Evolutionary conservation across 2,329 filamentous ascomycete species (phyloP), one percentile per base, ranked within the genome.

Genomic region (Alternaria viburni): DNA sequence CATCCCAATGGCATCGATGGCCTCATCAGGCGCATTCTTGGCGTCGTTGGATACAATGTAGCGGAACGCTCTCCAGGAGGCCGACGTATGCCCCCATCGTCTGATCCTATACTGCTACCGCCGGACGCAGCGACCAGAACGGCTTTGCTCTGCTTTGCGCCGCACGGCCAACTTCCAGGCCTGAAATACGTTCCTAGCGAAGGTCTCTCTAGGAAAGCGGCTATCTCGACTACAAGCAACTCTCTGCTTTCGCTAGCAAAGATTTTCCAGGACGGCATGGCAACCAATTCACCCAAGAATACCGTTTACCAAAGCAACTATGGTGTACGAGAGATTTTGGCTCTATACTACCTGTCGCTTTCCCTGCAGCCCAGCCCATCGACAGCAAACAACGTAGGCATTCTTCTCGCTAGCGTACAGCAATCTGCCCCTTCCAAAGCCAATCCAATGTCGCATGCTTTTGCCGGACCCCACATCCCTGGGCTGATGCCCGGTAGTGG

Each of bases 341-440:
- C 94, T 2, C 86, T 99, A 12, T 99, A 99, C 79, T 99, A 99
- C 75, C 85, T 99, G 3, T 99, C 96, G 0, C 83, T 99, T 4
- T 97, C 96, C 0, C 85, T 99, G 3, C 96, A 97, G 68, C 94
- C 96, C 51, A 98, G 96, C 73, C 96, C 96, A 3, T 99, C 96
- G 0, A 99, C 96, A 0, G 96, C 96, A 1, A 99, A 99, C 77
- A 99, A 99, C 77, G 94, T 99, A 12, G 96, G 96, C 4, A 99
- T 99, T 59, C 85, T 99, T 26, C 88, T 99, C n/a, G 96, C 96
- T 6, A 93, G 96, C 60, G 92, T 98, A 19, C 96, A 97, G 75
- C 93, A 97, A 71, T 85, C 84, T 25, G 74, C 79, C 8, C 81
- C 81, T 4, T 80, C 81, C 9, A 84, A 82, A 51, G 69, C 77